phyloP scores from a whole-genome alignment of 2,329 filamentous ascomycete genomes.

The Neofusicoccum kwambonambiense region DNA sequence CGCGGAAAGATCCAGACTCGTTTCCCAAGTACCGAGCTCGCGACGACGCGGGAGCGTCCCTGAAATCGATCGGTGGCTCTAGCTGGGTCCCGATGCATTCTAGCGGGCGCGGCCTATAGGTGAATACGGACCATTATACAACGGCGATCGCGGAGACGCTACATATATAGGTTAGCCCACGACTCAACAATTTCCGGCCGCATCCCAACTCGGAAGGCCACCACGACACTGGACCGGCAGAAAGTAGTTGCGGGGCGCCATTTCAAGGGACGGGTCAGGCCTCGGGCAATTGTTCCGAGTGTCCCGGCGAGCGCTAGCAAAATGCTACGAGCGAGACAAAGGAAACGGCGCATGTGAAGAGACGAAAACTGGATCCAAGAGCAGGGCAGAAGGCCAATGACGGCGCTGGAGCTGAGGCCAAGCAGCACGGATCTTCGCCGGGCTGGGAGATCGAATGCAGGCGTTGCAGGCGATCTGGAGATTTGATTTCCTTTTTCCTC shows the following conservation, averaged over 20 bases:
- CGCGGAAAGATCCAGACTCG: neutral
- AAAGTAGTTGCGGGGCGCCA: neutral
- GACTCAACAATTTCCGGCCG: neutral
- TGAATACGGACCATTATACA: neutral
- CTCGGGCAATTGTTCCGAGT: neutral
- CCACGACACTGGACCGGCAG: neutral
- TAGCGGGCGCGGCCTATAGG: constrained; percentile 10
- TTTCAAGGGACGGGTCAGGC: neutral
- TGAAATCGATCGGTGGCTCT: neutral
- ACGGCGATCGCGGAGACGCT: constrained; percentile 1
- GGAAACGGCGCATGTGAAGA: neutral
- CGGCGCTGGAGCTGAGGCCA: neutral
- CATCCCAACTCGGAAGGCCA: neutral
- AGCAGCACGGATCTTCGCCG: neutral
- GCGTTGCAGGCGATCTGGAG: neutral
- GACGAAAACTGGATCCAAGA: neutral
- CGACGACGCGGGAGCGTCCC: constrained; percentile 1
- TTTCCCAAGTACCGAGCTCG: neutral
- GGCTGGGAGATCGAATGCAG: neutral
- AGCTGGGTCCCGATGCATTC: neutral
- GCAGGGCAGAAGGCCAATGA: neutral
- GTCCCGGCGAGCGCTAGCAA: neutral
- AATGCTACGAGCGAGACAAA: neutral
- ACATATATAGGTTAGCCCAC: constrained; percentile 1
- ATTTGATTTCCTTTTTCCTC: neutral